These are phyloP conservation scores for Epichloe baconii DNA, from an alignment of 2,329 filamentous ascomycete species.

Conservation along the genomic window DNA sequence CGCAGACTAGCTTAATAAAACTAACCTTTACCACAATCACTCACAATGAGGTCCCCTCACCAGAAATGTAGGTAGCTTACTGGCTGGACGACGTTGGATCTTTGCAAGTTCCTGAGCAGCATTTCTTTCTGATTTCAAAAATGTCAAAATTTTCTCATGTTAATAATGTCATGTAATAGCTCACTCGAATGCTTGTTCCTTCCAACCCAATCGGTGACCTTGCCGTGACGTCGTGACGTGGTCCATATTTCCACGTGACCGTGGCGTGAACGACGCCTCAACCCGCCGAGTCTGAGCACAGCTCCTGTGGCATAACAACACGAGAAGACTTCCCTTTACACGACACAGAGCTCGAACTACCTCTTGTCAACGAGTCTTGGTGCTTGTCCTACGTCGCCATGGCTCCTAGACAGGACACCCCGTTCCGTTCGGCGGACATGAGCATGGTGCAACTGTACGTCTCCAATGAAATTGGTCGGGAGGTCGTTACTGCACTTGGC, in stretches of 20 bases:
- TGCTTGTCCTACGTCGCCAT: constrained; percentile 29
- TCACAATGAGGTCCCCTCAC: too few species aligned
- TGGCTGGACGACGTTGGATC: too few species aligned
- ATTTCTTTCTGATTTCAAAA: too few species aligned
- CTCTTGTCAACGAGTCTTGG: constrained; percentile 18
- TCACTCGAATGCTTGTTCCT: background rate
- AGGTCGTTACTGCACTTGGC: constrained; percentile 91
- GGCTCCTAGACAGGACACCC: constrained; percentile 68
- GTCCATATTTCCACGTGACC: constrained; percentile 14
- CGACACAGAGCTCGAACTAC: constrained; percentile 15
- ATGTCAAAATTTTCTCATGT: too few species aligned
- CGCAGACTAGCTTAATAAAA: too few species aligned
- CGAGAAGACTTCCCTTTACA: constrained; percentile 9
- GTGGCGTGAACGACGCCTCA: constrained; percentile 12
- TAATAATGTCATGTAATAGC: background rate
- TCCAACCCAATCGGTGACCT: background rate
- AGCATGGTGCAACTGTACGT: constrained; percentile 99
- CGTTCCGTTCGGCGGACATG: constrained; percentile 99
- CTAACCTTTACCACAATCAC: too few species aligned
- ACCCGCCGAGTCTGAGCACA: constrained; percentile 11
- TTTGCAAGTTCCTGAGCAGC: too few species aligned
- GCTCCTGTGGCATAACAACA: constrained; percentile 16
- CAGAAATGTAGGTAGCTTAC: too few species aligned
- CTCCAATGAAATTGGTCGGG: constrained; percentile 94
- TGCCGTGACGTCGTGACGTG: constrained; percentile 4